Percentiles rank a stretch among this genome's conserved stretches.
Conservation (phyloP, 768 basidiomycete species). For the Holtermannia corniformis region DNA sequence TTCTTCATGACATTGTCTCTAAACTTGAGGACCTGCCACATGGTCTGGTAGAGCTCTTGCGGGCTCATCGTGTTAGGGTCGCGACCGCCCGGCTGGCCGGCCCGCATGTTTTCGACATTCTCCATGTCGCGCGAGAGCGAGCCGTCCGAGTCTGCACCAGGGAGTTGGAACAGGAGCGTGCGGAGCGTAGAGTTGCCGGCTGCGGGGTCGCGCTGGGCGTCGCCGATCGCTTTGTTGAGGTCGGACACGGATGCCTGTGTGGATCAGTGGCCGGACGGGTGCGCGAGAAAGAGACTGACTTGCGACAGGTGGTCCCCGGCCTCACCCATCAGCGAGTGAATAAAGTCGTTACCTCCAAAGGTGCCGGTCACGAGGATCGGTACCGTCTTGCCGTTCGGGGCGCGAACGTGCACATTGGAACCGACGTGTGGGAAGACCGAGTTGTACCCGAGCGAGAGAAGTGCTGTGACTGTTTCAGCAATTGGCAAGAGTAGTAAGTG, state of each 20-base stretch:
- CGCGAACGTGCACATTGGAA: conserved; percentile 60
- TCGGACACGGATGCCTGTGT: conserved; percentile 70
- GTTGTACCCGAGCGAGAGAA: conserved; percentile 61
- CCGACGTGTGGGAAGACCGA: conserved; percentile 84
- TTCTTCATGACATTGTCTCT: conserved; percentile 74
- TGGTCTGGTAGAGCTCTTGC: conserved; percentile 69
- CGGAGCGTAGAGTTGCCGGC: conserved; percentile 24
- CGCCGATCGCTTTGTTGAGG: conserved; percentile 65
- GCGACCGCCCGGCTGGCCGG: conserved; percentile 53
- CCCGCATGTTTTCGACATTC: conserved; percentile 52
- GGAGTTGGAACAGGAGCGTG: conserved; percentile 29
- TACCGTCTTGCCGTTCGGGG: conserved; percentile 64
- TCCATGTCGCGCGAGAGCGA: conserved; percentile 64
- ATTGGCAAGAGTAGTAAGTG: neutral
- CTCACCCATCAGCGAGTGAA: conserved; percentile 43
- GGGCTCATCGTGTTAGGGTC: conserved; percentile 77
- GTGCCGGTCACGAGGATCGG: conserved; percentile 72
- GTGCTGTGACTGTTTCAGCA: conserved; percentile 37
- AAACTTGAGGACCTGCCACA: conserved; percentile 81
- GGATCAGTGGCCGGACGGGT: neutral
- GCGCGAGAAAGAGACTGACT: conserved; percentile 5
- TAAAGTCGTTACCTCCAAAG: conserved; percentile 41
- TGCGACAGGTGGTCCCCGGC: conserved; percentile 50
- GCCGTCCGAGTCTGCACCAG: conserved; percentile 46
- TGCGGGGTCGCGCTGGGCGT: conserved; percentile 53